These are phyloP conservation scores for Nicotiana tomentosiformis DNA, from an alignment of 257 asterid genomes.

Conservation along the genomic window DNA sequence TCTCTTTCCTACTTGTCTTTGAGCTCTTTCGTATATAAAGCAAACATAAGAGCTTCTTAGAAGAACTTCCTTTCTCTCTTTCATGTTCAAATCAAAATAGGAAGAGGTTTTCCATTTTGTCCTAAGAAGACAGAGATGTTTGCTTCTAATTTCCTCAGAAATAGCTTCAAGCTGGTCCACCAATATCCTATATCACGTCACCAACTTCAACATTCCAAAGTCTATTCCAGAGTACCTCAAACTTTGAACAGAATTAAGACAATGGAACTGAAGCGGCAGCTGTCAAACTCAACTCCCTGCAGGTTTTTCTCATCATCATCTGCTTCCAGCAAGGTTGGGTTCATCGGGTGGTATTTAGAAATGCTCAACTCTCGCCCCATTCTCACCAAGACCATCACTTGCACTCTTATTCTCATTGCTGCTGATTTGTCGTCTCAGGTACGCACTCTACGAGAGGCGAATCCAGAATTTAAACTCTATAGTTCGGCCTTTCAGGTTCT, in stretches of 20 bases:
- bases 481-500: too few species aligned
- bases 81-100: background rate
- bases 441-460: background rate
- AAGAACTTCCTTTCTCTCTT: background rate
- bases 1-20: background rate
- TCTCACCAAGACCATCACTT: conserved; percentile 69
- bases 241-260: conserved; percentile 20
- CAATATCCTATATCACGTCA: background rate
- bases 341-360: conserved; percentile 64
- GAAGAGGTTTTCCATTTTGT: background rate
- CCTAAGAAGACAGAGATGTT: background rate
- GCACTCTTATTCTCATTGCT: conserved; percentile 66
- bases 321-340: conserved; percentile 25
- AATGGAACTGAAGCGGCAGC: background rate
- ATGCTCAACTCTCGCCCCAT: conserved; percentile 59
- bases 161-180: background rate
- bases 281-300: conserved; percentile 13
- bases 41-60: background rate
- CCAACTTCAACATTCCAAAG: conserved; percentile 26
- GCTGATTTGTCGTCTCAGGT: conserved; percentile 94
- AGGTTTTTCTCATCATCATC: conserved; percentile 7
- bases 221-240: conserved; percentile 32
- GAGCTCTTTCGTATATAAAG: background rate
- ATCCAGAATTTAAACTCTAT: too few species aligned
- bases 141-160: background rate